These are phyloP conservation scores for Fagopyrum homotropicum DNA, from an alignment of 148 eudicot genomes.

Conservation along the genomic window DNA sequence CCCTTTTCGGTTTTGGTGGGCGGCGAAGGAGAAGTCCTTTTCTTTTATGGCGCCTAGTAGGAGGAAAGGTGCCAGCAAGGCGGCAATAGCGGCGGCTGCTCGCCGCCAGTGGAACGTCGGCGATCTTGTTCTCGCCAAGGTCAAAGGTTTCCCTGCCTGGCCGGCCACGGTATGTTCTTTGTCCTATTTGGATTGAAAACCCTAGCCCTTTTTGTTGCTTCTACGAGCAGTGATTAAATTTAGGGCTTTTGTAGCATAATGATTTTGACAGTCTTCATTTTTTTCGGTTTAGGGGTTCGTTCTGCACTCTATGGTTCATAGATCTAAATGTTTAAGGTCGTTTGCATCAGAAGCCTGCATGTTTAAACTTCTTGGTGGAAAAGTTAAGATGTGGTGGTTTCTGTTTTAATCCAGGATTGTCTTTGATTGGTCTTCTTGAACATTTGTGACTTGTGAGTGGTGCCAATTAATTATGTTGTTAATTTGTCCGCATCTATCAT, in stretches of 20 bases:
- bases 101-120: constrained; percentile 77
- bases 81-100: constrained; percentile 71
- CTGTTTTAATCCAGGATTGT: background rate
- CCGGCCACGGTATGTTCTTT: constrained; percentile 72
- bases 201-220: background rate
- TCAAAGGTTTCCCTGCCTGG: constrained; percentile 96
- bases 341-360: background rate
- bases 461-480: background rate
- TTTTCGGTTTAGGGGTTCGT: background rate
- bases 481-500: background rate
- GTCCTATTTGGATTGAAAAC: background rate
- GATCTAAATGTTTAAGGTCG: background rate
- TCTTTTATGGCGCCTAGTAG: constrained; percentile 67
- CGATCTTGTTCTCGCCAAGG: constrained; percentile 96
- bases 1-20: background rate
- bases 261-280: background rate
- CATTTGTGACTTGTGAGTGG: background rate
- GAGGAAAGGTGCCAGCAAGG: constrained; percentile 55
- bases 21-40: background rate
- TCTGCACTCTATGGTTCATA: background rate
- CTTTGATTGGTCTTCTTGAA: background rate
- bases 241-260: background rate
- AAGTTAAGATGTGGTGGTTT: background rate
- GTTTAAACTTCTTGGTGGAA: background rate
- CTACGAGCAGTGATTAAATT: background rate